Evolutionary conservation across 2,329 filamentous ascomycete species (phyloP).

Genomic region (Botrytis byssoidea): DNA sequence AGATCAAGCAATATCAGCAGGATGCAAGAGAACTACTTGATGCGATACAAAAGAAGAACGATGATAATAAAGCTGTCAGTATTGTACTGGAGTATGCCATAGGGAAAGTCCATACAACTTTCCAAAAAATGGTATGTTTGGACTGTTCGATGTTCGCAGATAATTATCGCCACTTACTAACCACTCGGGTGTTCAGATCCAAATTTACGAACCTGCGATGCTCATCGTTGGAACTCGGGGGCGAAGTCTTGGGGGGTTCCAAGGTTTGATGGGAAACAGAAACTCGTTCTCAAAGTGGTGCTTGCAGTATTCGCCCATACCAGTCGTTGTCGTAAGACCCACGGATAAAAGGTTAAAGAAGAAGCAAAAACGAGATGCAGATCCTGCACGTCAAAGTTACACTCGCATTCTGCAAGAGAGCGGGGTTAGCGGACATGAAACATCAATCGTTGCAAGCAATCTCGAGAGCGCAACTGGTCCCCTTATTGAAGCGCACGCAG

Average conservation of each 20-base stretch:
- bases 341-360: slow-evolving; percentile 69
- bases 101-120: slow-evolving; percentile 69
- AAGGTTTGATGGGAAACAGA: slow-evolving; percentile 62
- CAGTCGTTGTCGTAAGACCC: slow-evolving; percentile 71
- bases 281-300: slow-evolving; percentile 71
- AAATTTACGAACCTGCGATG: slow-evolving; percentile 70
- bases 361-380: slow-evolving; percentile 65
- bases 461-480: slow-evolving; percentile 40
- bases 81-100: slow-evolving; percentile 70
- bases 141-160: not conserved
- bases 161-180: slow-evolving; percentile 21
- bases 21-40: slow-evolving; percentile 65
- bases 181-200: slow-evolving; percentile 51
- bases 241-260: slow-evolving; percentile 66
- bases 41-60: slow-evolving; percentile 66
- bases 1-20: slow-evolving; percentile 60
- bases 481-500: slow-evolving; percentile 63
- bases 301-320: slow-evolving; percentile 70
- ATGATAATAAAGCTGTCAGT: slow-evolving; percentile 68
- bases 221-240: slow-evolving; percentile 70
- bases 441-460: slow-evolving; percentile 29
- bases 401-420: slow-evolving; percentile 63
- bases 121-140: slow-evolving; percentile 66
- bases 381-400: slow-evolving; percentile 62
- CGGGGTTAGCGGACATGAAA: slow-evolving; percentile 40